Percentiles rank a stretch among this genome's conserved stretches.
phyloP scores from a whole-genome alignment of 345 rosid species.

The Ceriops zippeliana region DNA sequence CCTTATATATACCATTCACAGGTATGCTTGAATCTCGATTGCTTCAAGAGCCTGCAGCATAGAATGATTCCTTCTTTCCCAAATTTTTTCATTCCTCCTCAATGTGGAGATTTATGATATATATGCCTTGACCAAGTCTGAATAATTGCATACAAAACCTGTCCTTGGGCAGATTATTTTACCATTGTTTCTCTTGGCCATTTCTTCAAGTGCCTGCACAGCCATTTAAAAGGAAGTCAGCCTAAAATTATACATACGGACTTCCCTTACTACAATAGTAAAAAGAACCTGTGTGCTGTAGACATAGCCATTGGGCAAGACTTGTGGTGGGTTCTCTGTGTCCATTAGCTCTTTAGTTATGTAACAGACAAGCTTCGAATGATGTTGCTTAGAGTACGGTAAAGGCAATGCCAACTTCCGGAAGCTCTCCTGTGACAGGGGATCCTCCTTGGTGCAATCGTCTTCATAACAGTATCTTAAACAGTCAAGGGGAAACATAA shows the following conservation, averaged over 20 bases:
- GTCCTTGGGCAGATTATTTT: constrained; percentile 83
- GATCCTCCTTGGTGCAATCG: constrained; percentile 91
- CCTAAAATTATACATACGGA: background rate
- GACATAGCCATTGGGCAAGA: constrained; percentile 90
- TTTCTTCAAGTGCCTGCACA: constrained; percentile 83
- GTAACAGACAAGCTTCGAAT: constrained; percentile 94
- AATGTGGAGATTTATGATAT: constrained; percentile 46
- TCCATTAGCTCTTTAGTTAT: constrained; percentile 93
- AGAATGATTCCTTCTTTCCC: background rate
- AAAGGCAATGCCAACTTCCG: constrained; percentile 73
- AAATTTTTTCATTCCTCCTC: background rate
- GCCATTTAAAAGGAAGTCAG: background rate
- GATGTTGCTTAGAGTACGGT: constrained; percentile 92
- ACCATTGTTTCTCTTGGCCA: constrained; percentile 75
- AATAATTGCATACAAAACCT: constrained; percentile 52
- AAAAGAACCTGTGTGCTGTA: constrained; percentile 79
- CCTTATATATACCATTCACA: constrained; percentile 5
- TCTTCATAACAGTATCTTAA: constrained; percentile 72
- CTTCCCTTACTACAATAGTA: constrained; percentile 4
- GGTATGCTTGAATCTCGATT: background rate
- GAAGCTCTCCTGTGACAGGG: constrained; percentile 84
- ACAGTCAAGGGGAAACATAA: constrained; percentile 35
- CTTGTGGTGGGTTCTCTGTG: constrained; percentile 97
- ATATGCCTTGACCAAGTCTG: constrained; percentile 80
- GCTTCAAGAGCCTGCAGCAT: background rate